Conservation (phyloP, 2,329 filamentous ascomycete genomes). For the Raffaelea ambrosiae region DNA sequence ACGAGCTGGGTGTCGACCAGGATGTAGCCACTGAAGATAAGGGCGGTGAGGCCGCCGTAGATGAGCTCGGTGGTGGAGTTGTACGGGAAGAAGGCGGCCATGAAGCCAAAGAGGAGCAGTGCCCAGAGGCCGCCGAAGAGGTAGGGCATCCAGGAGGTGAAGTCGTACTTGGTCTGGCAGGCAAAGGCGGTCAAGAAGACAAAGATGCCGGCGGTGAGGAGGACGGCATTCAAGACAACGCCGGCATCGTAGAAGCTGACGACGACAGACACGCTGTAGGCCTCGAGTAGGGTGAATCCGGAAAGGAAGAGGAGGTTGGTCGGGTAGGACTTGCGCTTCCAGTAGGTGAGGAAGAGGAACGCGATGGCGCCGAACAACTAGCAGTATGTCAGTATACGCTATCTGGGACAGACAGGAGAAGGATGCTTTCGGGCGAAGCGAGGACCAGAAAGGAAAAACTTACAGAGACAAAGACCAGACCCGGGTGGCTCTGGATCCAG, state of each 20-base stretch:
- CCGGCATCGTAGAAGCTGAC: slow-evolving; percentile 80
- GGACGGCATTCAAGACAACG: slow-evolving; percentile 82
- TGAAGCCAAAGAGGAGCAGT: slow-evolving; percentile 85
- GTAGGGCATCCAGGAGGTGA: slow-evolving; percentile 94
- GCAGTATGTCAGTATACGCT: background rate
- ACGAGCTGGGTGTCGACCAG: slow-evolving; percentile 94
- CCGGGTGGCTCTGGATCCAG: slow-evolving; percentile 81
- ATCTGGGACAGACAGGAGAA: background rate
- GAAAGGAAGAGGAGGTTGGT: slow-evolving; percentile 88
- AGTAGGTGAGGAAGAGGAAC: slow-evolving; percentile 83
- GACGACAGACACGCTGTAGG: slow-evolving; percentile 86
- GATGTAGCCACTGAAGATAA: slow-evolving; percentile 93
- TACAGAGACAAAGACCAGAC: slow-evolving; percentile 77
- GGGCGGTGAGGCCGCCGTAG: slow-evolving; percentile 71
- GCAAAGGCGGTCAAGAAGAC: slow-evolving; percentile 77
- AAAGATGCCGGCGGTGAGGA: slow-evolving; percentile 80
- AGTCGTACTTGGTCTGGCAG: slow-evolving; percentile 97
- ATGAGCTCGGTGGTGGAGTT: slow-evolving; percentile 74
- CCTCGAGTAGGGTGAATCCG: slow-evolving; percentile 84
- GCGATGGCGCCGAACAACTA: slow-evolving; percentile 70
- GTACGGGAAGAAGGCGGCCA: slow-evolving; percentile 80
- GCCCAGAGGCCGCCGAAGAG: slow-evolving; percentile 87
- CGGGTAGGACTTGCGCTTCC: slow-evolving; percentile 93
- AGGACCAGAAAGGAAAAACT: slow-evolving; percentile 17
- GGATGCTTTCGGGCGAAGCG: background rate